A percentile compares a stretch with the other conserved stretches of the same genome.
Conservation (phyloP, 495 filamentous ascomycete genomes). For the Penicillium cosmopolitanum region DNA sequence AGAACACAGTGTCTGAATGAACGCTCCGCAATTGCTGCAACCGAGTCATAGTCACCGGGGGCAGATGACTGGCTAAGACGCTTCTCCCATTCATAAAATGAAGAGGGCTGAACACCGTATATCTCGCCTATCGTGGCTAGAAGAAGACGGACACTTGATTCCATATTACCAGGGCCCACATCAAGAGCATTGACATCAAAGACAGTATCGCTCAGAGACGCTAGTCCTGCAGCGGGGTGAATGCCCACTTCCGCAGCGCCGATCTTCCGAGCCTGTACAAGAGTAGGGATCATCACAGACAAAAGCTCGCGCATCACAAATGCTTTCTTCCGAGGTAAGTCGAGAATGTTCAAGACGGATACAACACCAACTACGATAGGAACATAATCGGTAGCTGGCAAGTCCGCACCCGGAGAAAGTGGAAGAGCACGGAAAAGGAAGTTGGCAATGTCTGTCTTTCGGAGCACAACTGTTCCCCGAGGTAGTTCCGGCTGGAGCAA, state of each 20-base stretch:
- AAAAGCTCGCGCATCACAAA: slow-evolving; percentile 84
- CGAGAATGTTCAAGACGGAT: slow-evolving; percentile 75
- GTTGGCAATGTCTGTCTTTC: slow-evolving; percentile 67
- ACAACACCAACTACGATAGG: slow-evolving; percentile 83
- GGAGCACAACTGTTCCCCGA: slow-evolving; percentile 43
- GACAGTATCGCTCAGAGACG: slow-evolving; percentile 58
- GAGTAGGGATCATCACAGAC: slow-evolving; percentile 75
- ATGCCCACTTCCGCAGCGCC: slow-evolving; percentile 94
- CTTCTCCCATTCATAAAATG: slow-evolving; percentile 41
- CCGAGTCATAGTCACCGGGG: slow-evolving; percentile 43
- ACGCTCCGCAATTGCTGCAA: slow-evolving; percentile 45
- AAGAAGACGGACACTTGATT: slow-evolving; percentile 67
- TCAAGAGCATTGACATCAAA: slow-evolving; percentile 69
- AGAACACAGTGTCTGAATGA: slow-evolving; percentile 45
- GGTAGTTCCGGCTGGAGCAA: slow-evolving; percentile 45
- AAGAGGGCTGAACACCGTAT: slow-evolving; percentile 52
- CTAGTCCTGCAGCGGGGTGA: slow-evolving; percentile 85
- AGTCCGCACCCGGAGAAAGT: slow-evolving; percentile 56
- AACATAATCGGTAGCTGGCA: slow-evolving; percentile 70
- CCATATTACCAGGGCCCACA: slow-evolving; percentile 73
- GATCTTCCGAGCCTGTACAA: slow-evolving; percentile 90
- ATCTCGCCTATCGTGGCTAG: slow-evolving; percentile 56
- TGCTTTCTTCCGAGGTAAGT: slow-evolving; percentile 82
- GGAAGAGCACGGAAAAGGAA: slow-evolving; percentile 77
- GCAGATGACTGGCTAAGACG: slow-evolving; percentile 26